These are phyloP conservation scores for Aspergillus olivimuriae DNA, from an alignment of 495 filamentous ascomycete genomes.

Conservation along the genomic window DNA sequence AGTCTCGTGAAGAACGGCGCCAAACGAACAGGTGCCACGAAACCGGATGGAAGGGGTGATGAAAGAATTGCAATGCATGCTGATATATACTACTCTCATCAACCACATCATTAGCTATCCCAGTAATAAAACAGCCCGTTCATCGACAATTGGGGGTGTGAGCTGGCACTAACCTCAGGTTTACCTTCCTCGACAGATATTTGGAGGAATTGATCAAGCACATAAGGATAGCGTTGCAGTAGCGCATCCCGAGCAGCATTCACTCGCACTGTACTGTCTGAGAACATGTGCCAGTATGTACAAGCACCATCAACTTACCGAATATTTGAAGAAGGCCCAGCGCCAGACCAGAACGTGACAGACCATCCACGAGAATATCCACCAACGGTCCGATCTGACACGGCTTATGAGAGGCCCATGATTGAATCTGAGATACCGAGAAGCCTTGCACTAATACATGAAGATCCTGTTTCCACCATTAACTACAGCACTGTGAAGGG, in stretches of 20 bases:
- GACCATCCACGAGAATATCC: conserved; percentile 37
- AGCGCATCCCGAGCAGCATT: conserved; percentile 32
- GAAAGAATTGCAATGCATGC: conserved; percentile 39
- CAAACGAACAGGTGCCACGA: conserved; percentile 34
- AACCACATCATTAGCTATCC: no score
- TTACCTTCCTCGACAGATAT: conserved; percentile 25
- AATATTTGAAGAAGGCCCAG: conserved; percentile 34
- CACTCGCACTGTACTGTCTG: conserved; percentile 21
- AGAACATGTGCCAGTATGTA: neutral
- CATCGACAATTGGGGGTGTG: neutral
- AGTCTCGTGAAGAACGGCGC: conserved; percentile 34
- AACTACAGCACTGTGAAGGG: conserved; percentile 4
- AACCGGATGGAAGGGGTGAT: conserved; percentile 25
- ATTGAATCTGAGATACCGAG: conserved; percentile 13
- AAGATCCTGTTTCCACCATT: conserved; percentile 27
- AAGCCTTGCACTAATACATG: conserved; percentile 21
- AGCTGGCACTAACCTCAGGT: conserved; percentile 26
- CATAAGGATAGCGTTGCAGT: conserved; percentile 31
- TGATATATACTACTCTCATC: conserved; percentile 25
- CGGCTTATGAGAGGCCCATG: conserved; percentile 40
- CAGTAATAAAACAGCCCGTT: neutral
- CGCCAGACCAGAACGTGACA: conserved; percentile 35
- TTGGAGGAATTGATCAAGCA: conserved; percentile 38
- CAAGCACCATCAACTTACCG: conserved; percentile 23
- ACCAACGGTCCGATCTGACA: conserved; percentile 40